Percentiles rank a stretch among this genome's conserved stretches.
Evolutionary conservation across 2,329 filamentous ascomycete species (phyloP).

Genomic region (Chalaropsis ovoidea): DNA sequence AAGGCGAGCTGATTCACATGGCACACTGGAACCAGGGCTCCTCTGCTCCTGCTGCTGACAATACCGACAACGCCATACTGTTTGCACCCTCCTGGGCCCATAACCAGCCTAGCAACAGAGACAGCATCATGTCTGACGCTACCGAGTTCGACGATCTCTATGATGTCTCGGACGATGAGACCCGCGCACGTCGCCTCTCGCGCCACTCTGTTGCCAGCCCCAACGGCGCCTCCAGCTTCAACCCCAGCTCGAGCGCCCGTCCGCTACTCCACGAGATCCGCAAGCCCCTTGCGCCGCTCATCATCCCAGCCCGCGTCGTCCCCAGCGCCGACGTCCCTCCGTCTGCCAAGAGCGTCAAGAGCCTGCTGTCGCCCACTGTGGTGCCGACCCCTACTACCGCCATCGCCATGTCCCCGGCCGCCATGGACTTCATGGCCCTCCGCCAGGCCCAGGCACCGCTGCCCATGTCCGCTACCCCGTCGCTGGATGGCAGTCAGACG

Average conservation of each 20-base stretch:
- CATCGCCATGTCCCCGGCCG: conserved; percentile 65
- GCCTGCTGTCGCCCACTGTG: conserved; percentile 45
- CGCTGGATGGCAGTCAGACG: conserved; percentile 75
- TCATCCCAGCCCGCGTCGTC: conserved; percentile 38
- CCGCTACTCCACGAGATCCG: conserved; percentile 8
- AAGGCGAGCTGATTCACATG: neutral
- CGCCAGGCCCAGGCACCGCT: conserved; percentile 57
- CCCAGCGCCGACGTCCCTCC: neutral
- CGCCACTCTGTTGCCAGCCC: neutral
- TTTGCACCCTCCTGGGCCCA: conserved; percentile 30
- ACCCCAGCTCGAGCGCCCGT: neutral
- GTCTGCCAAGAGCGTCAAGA: conserved; percentile 35
- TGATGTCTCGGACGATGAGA: conserved; percentile 72
- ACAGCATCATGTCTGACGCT: conserved; percentile 53
- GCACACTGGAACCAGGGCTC: conserved; percentile 28
- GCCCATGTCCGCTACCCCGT: conserved; percentile 69
- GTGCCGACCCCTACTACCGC: conserved; percentile 54
- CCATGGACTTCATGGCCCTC: conserved; percentile 58
- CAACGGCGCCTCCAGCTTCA: neutral
- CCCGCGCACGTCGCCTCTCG: conserved; percentile 30
- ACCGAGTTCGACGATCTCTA: conserved; percentile 82
- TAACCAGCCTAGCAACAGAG: conserved; percentile 47
- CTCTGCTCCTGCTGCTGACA: conserved; percentile 5
- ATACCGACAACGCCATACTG: conserved; percentile 25
- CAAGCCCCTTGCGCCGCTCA: conserved; percentile 38